These are phyloP conservation scores for Thelephora terrestris DNA, from an alignment of 1,284 basidiomycete species.

Conservation along the genomic window DNA sequence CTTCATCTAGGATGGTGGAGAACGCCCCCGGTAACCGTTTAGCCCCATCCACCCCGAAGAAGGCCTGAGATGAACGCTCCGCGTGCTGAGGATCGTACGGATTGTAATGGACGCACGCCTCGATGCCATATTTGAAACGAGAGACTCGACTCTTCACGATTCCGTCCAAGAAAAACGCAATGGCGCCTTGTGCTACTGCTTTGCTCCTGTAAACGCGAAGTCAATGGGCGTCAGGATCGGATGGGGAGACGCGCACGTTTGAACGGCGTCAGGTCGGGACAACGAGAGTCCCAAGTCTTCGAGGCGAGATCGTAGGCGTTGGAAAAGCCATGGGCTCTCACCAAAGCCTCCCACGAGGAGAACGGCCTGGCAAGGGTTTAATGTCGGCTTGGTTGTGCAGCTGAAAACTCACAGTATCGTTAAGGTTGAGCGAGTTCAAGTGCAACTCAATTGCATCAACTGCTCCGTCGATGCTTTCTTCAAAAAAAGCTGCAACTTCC, in stretches of 20 bases:
- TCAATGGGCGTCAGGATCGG: slow-evolving; percentile 4
- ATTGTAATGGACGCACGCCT: slow-evolving; percentile 18
- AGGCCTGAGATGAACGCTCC: no score
- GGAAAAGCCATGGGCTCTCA: slow-evolving; percentile 29
- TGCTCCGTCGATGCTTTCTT: slow-evolving; percentile 27
- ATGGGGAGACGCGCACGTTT: slow-evolving; percentile 25
- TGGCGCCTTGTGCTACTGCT: slow-evolving; percentile 27
- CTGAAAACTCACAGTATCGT: background rate
- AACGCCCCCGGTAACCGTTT: slow-evolving; percentile 22
- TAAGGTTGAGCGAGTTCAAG: background rate
- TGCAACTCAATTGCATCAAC: slow-evolving; percentile 25
- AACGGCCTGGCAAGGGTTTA: slow-evolving; percentile 17
- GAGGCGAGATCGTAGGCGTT: slow-evolving; percentile 18
- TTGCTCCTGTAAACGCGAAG: slow-evolving; percentile 6
- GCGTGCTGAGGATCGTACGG: slow-evolving; percentile 22
- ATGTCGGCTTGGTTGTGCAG: background rate
- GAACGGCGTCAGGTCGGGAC: slow-evolving; percentile 34
- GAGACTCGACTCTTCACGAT: slow-evolving; percentile 24
- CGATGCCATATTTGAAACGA: slow-evolving; percentile 25
- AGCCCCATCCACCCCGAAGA: no score
- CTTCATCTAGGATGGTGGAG: slow-evolving; percentile 24
- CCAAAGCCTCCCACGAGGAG: slow-evolving; percentile 33
- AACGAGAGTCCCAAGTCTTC: slow-evolving; percentile 23
- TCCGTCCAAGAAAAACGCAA: slow-evolving; percentile 26
- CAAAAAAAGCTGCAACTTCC: slow-evolving; percentile 29